Percentiles rank a stretch among this genome's conserved stretches.
Conservation (phyloP, 225 moss, liverwort and hornwort species). For the Asterella californica region DNA sequence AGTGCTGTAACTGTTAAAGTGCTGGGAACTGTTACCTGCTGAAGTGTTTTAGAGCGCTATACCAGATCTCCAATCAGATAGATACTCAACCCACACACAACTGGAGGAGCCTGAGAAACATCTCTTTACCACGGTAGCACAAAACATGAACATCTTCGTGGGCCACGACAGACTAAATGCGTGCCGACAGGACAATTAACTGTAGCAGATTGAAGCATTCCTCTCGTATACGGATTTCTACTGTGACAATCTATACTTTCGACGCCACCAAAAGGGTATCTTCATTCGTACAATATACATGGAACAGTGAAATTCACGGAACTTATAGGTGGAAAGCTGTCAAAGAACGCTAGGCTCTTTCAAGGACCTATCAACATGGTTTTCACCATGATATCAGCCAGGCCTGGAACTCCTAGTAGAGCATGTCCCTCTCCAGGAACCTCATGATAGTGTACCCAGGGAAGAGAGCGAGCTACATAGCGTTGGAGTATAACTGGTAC, state of each 20-base stretch:
- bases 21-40: no score
- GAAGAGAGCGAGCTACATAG: constrained; percentile 51
- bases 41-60: not conserved
- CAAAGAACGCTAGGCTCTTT: not conserved
- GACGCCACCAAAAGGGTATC: not conserved
- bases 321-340: not conserved
- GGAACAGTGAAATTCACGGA: not conserved
- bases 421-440: constrained; percentile 67
- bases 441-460: constrained; percentile 86
- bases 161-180: not conserved
- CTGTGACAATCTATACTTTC: not conserved
- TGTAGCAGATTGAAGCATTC: not conserved
- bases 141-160: not conserved
- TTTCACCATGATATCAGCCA: constrained; percentile 60
- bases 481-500: constrained; percentile 67
- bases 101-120: no score
- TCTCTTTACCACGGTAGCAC: not conserved
- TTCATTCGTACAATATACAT: not conserved
- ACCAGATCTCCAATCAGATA: not conserved
- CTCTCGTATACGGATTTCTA: not conserved
- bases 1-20: not conserved
- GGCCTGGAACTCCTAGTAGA: constrained; percentile 47
- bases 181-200: not conserved
- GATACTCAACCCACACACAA: not conserved
- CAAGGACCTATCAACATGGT: constrained; percentile 37